Evolutionary conservation across 2,329 filamentous ascomycete species (phyloP), one percentile per base, ranked within the genome.

Genomic region (Pseudogymnoascus sp.): DNA sequence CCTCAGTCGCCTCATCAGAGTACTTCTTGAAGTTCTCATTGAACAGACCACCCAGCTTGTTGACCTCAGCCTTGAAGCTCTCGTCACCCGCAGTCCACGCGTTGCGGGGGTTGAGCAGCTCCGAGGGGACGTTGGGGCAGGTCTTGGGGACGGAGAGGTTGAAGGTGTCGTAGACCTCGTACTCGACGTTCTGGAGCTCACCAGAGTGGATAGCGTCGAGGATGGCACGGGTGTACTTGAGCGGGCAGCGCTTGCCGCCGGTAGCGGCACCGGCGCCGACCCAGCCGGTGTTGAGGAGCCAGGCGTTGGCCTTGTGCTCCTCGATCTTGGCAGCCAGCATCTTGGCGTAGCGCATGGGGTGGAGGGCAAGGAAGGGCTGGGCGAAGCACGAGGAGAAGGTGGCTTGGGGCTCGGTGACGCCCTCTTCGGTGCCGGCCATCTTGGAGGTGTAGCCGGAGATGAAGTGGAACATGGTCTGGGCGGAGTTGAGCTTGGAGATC

Each of bases 381-480:
- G 95, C 95, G 80, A 99, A 99, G 86, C 95, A 99, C 62, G 93
- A 96, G 26, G 93, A 97, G 87, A 99, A 99, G 73, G 95, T 99
- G 23, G 95, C 95, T 80, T 97, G 91, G 68, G 95, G 95, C 81
- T 99, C 95, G 8, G 90, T 96, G 69, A 99, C 87, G 74, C 95
- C 95, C 69, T 97, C 91, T 81, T 99, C 95, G 36, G 95, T 99
- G 74, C 95, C 95, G 69, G 95, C 95, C 95, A 99, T 99, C 88
- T 99, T 99, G 75, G 93, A 97, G 68, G 95, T 99, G 85, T 99
- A 99, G 72, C 95, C 95, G 16, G 91, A 96, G 80, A 99, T 99
- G 87, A 99, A 99, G 85, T 99, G 95, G 88, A 97, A 99, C 93
- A 99, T 97, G 77, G 92, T 96, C 82, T 97, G 95, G 73, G 91